Evolutionary conservation across 2,329 filamentous ascomycete genomes (phyloP), one percentile per base, ranked within the genome.

Genomic region (Aspergillus uvarum): DNA sequence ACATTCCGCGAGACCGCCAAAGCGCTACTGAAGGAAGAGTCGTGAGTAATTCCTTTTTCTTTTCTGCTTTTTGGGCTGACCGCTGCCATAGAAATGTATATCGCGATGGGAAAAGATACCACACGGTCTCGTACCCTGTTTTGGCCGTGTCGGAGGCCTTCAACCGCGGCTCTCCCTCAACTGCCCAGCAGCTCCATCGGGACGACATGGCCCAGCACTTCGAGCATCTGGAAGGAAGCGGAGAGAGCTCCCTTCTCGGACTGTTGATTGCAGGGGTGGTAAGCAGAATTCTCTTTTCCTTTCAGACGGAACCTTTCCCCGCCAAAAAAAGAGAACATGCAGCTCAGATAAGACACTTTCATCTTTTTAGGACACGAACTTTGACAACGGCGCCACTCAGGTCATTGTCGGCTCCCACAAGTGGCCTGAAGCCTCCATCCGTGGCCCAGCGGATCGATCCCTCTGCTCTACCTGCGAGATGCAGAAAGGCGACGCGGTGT

Each of bases 361-460:
- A 38, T 35, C 11, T n/a, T 11, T 7, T 5, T 35, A 53, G 51
- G 22, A 53, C 19, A 38, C 31, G 29, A 53, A 22, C 26, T 53
- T 53, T 24, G 51, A 53, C 14, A 53, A 53, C n/a, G 51, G 51
- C n/a, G 51, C 51, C 14, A 53, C 51, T 10, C 51, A 53, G 51
- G 31, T 53, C 51, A 53, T 53, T 42, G 51, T 53, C 31, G 51
- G 51, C 11, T 53, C 51, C 29, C 51, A 53, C 51, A 53, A 53
- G 35, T 53, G 51, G 51, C n/a, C 31, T 3, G 51, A 53, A 11
- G 51, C 31, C 4, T 19, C 47, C 16, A 50, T 50, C n/a, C 10
- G 29, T 11, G 51, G 51, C 14, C 51, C 51, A n/a, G 51, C 51
- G n/a, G 51, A 53, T 19, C 51, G 31, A 26, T 35, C 51, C 8